Evolutionary conservation across 495 filamentous ascomycete genomes (phyloP).

Genomic region (Penicillium subrubescens): DNA sequence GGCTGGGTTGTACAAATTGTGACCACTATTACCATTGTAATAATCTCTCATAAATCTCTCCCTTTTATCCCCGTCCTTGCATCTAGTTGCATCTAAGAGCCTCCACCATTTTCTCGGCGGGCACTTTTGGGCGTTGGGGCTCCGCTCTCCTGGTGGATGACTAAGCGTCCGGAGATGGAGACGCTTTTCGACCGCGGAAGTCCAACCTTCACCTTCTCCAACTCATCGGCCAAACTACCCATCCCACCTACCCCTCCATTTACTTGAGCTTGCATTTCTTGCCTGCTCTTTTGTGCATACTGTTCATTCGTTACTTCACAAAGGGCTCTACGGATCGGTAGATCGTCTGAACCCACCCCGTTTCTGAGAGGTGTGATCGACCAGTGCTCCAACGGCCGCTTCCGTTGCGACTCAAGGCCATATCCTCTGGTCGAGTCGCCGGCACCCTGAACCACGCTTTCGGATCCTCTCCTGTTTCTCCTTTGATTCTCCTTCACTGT

Average conservation of each 20-base stretch:
- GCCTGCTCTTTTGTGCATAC: neutral
- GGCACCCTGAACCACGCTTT: neutral
- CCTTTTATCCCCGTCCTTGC: neutral
- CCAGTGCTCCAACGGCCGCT: slow-evolving; percentile 25
- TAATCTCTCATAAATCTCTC: neutral
- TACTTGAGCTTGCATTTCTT: slow-evolving; percentile 1
- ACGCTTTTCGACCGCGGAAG: slow-evolving; percentile 45
- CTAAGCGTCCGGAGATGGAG: slow-evolving; percentile 40
- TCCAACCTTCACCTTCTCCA: slow-evolving; percentile 46
- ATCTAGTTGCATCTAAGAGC: neutral
- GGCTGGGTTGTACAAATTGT: slow-evolving; percentile 22
- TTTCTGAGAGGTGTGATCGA: slow-evolving; percentile 18
- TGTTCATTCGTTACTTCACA: neutral
- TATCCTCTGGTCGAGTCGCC: slow-evolving; percentile 9
- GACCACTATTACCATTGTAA: slow-evolving; percentile 1
- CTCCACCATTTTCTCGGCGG: slow-evolving; percentile 4
- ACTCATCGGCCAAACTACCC: slow-evolving; percentile 34
- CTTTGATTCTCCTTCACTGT: neutral
- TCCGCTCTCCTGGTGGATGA: slow-evolving; percentile 26
- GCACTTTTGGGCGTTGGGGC: neutral
- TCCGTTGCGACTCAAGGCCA: slow-evolving; percentile 30
- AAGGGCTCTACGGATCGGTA: neutral
- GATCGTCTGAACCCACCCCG: slow-evolving; percentile 12
- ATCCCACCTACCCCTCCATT: slow-evolving; percentile 11
- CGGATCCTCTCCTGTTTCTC: neutral